Evolutionary conservation across 73 alveolate genomes (phyloP), one percentile per base, ranked within the genome.

Genomic region (Uronychia setigera): DNA sequence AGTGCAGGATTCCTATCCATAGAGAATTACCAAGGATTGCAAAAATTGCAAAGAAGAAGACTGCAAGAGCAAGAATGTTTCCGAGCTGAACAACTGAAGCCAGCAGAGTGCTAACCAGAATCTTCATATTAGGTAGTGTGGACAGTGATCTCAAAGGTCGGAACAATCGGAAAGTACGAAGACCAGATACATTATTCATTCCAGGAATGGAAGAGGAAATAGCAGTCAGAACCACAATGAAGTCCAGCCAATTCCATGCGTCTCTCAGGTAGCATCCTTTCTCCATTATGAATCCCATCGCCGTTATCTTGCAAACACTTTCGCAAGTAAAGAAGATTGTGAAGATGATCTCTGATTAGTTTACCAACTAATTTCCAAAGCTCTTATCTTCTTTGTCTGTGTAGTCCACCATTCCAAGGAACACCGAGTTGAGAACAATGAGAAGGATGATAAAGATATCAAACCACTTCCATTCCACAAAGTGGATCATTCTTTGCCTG

Each of bases 321-420:
- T n/a, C n/a, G n/a, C n/a, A n/a, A n/a, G n/a, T n/a, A n/a, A n/a
- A n/a, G n/a, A n/a, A n/a, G n/a, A n/a, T n/a, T n/a, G n/a, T n/a
- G n/a, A n/a, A n/a, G n/a, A n/a, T n/a, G n/a, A n/a, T n/a, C n/a
- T n/a, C n/a, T n/a, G n/a, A n/a, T n/a, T 81, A 30, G 5, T 81
- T 35, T 30, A 59, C 88, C 0, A 79, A 76, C 29, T 81, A 83
- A 97, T 88, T 81, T 29, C 81, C 32, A 1, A 32, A 0, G 1
- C 77, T 29, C 26, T 59, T 57, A 31, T 35, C 29, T 0, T 67
- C 76, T 25, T 79, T 86, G 31, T 58, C 60, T 33, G 35, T 32
- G 60, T 80, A 80, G 77, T 80, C 93, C 25, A 74, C 29, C 0
- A 74, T 26, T 0, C 90, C 93, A 29, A 87, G 76, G 83, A 80